Conservation (phyloP, 306 rosid species). For the Vigna trinervia region DNA sequence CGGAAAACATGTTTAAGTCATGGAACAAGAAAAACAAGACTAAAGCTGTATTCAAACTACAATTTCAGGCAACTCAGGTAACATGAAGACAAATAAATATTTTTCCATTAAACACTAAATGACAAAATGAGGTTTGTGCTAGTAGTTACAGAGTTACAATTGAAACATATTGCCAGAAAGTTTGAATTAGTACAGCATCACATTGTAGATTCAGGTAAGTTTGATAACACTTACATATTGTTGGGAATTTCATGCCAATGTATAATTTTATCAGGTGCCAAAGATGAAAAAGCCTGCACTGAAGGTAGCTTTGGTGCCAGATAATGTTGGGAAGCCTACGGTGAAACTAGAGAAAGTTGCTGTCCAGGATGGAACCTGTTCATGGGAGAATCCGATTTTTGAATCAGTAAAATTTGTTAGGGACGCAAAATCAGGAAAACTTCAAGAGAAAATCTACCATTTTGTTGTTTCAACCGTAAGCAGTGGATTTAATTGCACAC, state of each 20-base stretch:
- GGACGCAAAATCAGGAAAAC: constrained; percentile 25
- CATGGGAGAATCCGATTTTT: constrained; percentile 21
- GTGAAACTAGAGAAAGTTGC: constrained; percentile 24
- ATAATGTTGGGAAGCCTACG: constrained; percentile 18
- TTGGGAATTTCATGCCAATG: constrained; percentile 8
- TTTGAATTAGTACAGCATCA: not conserved
- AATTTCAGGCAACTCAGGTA: constrained; percentile 28
- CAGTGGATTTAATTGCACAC: not conserved
- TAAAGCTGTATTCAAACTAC: constrained; percentile 16
- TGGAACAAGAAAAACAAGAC: constrained; percentile 5
- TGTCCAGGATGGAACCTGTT: constrained; percentile 17
- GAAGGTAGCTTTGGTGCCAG: constrained; percentile 23
- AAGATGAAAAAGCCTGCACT: constrained; percentile 2
- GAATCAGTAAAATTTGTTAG: constrained; percentile 10
- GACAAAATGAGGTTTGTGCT: constrained; percentile 3
- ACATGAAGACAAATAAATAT: not conserved
- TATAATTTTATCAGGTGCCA: constrained; percentile 13
- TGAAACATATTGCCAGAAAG: not conserved
- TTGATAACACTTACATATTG: not conserved
- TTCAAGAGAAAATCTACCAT: constrained; percentile 15
- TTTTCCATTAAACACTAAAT: constrained; percentile 5
- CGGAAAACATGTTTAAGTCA: constrained; percentile 1
- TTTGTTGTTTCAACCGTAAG: constrained; percentile 28
- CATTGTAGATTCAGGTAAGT: not conserved
- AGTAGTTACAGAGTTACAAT: constrained; percentile 2